Conservation (phyloP, 768 basidiomycete species). For the Auricularia auricula-judae region DNA sequence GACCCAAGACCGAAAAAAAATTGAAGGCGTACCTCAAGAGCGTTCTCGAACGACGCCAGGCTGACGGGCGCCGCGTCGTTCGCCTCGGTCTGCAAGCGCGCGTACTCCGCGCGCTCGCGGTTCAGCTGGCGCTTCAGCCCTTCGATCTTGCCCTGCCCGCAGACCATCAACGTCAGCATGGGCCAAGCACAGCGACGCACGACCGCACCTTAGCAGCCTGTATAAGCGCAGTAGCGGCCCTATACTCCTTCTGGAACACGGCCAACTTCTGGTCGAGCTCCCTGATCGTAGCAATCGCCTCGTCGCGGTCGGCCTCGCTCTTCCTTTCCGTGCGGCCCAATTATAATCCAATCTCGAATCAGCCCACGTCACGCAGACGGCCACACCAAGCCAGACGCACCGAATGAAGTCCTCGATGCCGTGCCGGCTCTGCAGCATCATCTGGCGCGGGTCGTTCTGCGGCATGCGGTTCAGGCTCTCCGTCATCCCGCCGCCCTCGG, state of each 20-base stretch:
- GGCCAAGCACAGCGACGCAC: not conserved
- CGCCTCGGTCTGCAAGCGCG: constrained; percentile 26
- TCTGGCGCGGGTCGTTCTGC: constrained; percentile 18
- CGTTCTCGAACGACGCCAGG: constrained; percentile 44
- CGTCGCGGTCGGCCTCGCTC: constrained; percentile 29
- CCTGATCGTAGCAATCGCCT: constrained; percentile 28
- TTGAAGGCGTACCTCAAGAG: constrained; percentile 34
- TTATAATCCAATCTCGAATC: not conserved
- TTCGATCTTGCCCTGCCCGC: not conserved
- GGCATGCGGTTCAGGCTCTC: constrained; percentile 23
- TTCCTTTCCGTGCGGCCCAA: constrained; percentile 25
- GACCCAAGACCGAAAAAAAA: not conserved
- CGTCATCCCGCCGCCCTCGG: constrained; percentile 60
- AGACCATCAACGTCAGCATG: not conserved
- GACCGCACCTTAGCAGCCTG: not conserved
- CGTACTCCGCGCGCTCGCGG: not conserved
- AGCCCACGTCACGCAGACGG: not conserved
- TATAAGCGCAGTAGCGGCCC: not conserved
- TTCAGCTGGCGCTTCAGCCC: not conserved
- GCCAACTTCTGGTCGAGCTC: not conserved
- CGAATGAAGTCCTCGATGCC: not conserved
- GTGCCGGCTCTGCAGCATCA: constrained; percentile 20
- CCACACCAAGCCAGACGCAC: not conserved
- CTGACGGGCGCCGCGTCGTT: constrained; percentile 61
- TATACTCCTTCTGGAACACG: not conserved